Evolutionary conservation across 805 yeast species (phyloP).

Genomic region (Zygotorulaspora danielsina): DNA sequence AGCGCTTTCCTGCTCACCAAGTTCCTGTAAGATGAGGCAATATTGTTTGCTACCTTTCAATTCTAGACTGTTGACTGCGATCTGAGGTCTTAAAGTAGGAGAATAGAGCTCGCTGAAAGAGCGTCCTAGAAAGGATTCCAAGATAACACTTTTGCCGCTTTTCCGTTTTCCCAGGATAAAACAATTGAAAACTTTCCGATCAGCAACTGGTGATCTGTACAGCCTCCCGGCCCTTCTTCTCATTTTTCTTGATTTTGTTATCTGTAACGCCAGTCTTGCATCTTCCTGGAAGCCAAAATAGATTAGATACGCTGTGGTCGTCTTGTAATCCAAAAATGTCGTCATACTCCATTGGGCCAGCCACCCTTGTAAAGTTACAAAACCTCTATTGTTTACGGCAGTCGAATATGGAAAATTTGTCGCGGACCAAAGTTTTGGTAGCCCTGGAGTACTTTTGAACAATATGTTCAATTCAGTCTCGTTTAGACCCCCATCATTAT

Average conservation of each 20-base stretch:
- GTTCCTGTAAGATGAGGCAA: constrained; percentile 82
- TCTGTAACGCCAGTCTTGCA: constrained; percentile 54
- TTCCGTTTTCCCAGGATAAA: constrained; percentile 79
- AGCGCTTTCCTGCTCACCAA: constrained; percentile 82
- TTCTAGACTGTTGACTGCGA: constrained; percentile 90
- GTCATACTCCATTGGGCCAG: constrained; percentile 98
- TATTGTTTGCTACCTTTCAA: constrained; percentile 93
- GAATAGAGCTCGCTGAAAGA: constrained; percentile 64
- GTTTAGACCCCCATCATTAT: constrained; percentile 93
- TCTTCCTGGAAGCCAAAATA: constrained; percentile 78
- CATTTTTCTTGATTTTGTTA: constrained; percentile 74
- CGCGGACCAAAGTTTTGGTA: constrained; percentile 83
- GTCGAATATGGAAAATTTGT: constrained; percentile 82
- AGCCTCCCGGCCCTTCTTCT: constrained; percentile 61
- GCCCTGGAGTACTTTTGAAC: constrained; percentile 88
- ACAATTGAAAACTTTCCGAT: constrained; percentile 90
- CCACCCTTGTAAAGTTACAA: constrained; percentile 96
- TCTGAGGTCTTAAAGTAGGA: constrained; percentile 76
- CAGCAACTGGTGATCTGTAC: constrained; percentile 66
- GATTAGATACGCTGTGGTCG: constrained; percentile 83
- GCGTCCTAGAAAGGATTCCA: constrained; percentile 78
- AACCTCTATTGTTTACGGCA: constrained; percentile 84
- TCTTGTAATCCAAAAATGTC: constrained; percentile 75
- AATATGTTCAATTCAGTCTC: constrained; percentile 63
- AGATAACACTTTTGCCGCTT: constrained; percentile 80